Evolutionary conservation across 768 basidiomycete species (phyloP).

Genomic region (Coprinopsis cinerea): DNA sequence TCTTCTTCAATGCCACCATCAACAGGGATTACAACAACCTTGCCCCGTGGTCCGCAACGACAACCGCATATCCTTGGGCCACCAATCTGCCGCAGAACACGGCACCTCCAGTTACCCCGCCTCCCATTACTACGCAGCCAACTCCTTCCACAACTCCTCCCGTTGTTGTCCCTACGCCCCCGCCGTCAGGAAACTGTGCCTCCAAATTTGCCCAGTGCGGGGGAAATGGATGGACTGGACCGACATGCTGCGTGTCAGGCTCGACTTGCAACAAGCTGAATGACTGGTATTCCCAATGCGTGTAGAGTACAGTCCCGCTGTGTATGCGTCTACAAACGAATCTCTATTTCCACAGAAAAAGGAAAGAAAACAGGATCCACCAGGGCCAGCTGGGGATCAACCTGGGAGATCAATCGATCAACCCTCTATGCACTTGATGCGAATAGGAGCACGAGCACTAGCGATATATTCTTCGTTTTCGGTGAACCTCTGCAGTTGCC

Average conservation of each 20-base stretch:
- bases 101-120: background rate
- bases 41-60: slow-evolving; percentile 9
- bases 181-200: slow-evolving; percentile 1
- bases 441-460: no score
- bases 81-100: slow-evolving; percentile 4
- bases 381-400: background rate
- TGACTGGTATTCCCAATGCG: slow-evolving; percentile 31
- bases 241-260: slow-evolving; percentile 29
- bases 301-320: background rate
- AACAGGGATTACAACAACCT: slow-evolving; percentile 12
- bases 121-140: background rate
- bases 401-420: no score
- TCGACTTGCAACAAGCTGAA: slow-evolving; percentile 26
- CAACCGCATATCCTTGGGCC: slow-evolving; percentile 8
- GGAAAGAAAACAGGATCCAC: background rate
- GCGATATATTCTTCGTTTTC: no score
- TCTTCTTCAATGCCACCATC: slow-evolving; percentile 14
- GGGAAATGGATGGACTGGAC: slow-evolving; percentile 32
- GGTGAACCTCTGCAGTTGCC: no score
- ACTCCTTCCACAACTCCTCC: slow-evolving; percentile 5
- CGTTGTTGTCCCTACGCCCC: background rate
- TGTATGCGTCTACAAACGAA: background rate
- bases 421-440: no score
- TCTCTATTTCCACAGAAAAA: no score
- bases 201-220: slow-evolving; percentile 26